phyloP scores from a whole-genome alignment of 306 rosid genomes.

The Corylus americana region DNA sequence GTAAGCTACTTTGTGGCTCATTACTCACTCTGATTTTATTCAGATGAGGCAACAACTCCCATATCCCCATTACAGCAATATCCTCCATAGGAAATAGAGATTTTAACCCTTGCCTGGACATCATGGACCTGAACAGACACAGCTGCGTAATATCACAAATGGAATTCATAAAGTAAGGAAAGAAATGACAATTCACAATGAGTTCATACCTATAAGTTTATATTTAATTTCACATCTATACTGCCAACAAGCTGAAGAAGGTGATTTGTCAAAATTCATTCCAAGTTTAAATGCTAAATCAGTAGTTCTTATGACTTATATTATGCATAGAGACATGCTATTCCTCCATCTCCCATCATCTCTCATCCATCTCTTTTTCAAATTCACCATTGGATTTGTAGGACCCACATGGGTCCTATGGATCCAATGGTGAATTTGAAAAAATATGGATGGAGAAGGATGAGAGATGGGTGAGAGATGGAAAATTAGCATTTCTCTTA shows the following conservation, averaged over 20 bases:
- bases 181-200: not conserved
- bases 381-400: too few species aligned
- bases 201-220: not conserved
- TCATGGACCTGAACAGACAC: slow-evolving; percentile 60
- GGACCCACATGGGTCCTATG: too few species aligned
- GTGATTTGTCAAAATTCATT: not conserved
- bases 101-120: slow-evolving; percentile 68
- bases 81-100: slow-evolving; percentile 80
- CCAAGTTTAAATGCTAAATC: not conserved
- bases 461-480: too few species aligned
- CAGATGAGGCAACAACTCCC: slow-evolving; percentile 85
- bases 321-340: too few species aligned
- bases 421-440: too few species aligned
- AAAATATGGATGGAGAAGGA: too few species aligned
- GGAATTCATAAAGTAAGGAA: not conserved
- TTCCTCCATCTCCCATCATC: too few species aligned
- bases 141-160: not conserved
- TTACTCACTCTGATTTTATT: slow-evolving; percentile 66
- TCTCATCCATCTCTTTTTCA: too few species aligned
- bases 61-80: slow-evolving; percentile 88
- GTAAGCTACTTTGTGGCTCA: slow-evolving; percentile 8
- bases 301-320: not conserved
- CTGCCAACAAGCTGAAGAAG: not conserved
- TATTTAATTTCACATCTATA: not conserved
- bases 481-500: too few species aligned